Evolutionary conservation across 2,329 filamentous ascomycete genomes (phyloP), one percentile per base, ranked within the genome.

Genomic region (Albifimbria verrucaria): DNA sequence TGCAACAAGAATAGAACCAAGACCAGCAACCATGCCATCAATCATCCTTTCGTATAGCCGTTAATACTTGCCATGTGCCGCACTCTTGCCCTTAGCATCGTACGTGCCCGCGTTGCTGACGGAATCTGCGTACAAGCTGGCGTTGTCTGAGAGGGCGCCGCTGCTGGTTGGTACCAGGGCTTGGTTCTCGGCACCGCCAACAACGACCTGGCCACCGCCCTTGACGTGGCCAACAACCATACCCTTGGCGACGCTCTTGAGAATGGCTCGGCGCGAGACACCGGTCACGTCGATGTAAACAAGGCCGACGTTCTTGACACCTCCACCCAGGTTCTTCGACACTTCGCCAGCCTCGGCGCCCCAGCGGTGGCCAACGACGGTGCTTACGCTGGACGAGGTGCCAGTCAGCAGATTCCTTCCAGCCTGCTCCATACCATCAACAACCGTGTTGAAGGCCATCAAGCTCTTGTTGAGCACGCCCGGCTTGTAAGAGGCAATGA

Each of bases 251-350:
- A 97, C 94, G 42, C 88, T 90, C 77, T 97, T 99, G 67, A 99
- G 82, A 43, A 99, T 85, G 0, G 94, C 94, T 56, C 87, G 85
- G 42, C 94, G 81, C 52, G 90, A 96, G 2, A 99, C 94, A 32
- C 94, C 94, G 0, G 92, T 88, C 2, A 95, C 93, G 63, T 99
- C 94, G 55, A 99, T 96, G 68, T 99, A 99, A 26, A 99, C 94
- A 24, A 99, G 79, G 6, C 92, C 94, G 7, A 97, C 94, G 60
- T 97, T 99, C 79, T 94, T 96, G 64, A 97, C 86, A 22, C 92
- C 93, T 5, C 90, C 87, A 1, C 91, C 89, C 20, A 99, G 72
- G 50, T 89, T 80, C 42, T 80, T 79, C 2, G 91, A 87, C 17
- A 97, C 78, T 32, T 86, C 80, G 17, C 92, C 90, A 0, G 94